Base-by-base conservation (phyloP, 345 rosid genomes). In the Eucalyptus sp. region DNA sequence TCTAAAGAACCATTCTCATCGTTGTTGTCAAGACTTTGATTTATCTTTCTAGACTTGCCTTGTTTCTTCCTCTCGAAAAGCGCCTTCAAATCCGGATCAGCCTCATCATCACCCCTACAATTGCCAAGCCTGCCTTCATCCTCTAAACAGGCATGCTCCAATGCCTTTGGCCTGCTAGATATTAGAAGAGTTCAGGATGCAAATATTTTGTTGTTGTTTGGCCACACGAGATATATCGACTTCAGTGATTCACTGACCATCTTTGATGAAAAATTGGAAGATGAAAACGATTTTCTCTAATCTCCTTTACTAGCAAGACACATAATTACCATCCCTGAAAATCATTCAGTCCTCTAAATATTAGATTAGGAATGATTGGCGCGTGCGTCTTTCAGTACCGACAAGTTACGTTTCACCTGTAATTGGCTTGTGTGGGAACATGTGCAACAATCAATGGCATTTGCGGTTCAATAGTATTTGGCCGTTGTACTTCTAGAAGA, bases 81-180 rank as follows among this genome's bases (percentile, higher is more conserved):
- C 3, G 13, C 27, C 27, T 56, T 56, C 62, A 56, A 24, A 56
- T 24, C 10, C 1, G 27, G 12, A 56, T 24, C 62, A 24, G 27
- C 62, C 62, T 56, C 62, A 24, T 56, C 62, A 24, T 24, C 62
- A 10, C 62, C 22, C 62, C 90, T 90, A 83, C 52, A 37, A 25
- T 87, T 88, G 89, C 92, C 87, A 86, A 89, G 64, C 50, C 83
- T 93, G 62, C 27, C 29, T 56, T 56, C 13, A 22, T 56, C 5
- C 13, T 22, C 62, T 56, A 9, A 24, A 24, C 2, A 56, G 29
- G 10, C 62, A 56, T 24, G 62, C 89, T 96, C 97, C 44, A 87
- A n/a, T 81, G 98, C 95, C 90, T 89, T 94, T 27, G 97, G 99
- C 89, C 99, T 97, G 89, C 89, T 37, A 48, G 22, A 58, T 14